A percentile compares a stretch with the other conserved stretches of the same genome.
These are phyloP conservation scores for Sindora glabra DNA, from an alignment of 306 rosid species.

Conservation along the genomic window DNA sequence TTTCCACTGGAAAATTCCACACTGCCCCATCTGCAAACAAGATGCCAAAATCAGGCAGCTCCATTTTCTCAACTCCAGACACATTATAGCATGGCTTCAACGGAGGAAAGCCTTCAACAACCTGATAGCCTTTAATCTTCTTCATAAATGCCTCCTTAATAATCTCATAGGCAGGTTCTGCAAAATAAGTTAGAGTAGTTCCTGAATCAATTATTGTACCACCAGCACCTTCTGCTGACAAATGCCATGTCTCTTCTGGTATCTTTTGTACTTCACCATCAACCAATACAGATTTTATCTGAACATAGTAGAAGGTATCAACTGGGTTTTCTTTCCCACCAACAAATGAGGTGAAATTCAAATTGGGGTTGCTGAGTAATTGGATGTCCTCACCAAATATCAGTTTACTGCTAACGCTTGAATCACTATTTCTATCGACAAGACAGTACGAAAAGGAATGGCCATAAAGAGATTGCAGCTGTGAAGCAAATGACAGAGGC, in stretches of 20 bases:
- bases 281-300: constrained; percentile 58
- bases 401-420: constrained; percentile 76
- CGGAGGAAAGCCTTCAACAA: constrained; percentile 52
- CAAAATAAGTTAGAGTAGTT: constrained; percentile 85
- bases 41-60: constrained; percentile 76
- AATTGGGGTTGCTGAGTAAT: constrained; percentile 45
- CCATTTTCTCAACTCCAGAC: constrained; percentile 60
- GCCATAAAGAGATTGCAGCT: constrained; percentile 88
- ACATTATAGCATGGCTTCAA: constrained; percentile 90
- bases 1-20: constrained; percentile 88
- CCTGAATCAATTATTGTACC: constrained; percentile 98
- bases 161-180: constrained; percentile 69
- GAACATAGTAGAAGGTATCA: constrained; percentile 87
- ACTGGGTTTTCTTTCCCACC: constrained; percentile 58
- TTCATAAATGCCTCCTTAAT: constrained; percentile 61
- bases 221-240: constrained; percentile 61
- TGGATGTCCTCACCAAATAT: constrained; percentile 78
- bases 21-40: constrained; percentile 71
- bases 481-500: constrained; percentile 87
- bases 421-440: constrained; percentile 73
- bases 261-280: constrained; percentile 61
- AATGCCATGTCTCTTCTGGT: constrained; percentile 66
- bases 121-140: constrained; percentile 48
- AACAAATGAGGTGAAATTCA: constrained; percentile 74
- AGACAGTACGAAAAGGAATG: constrained; percentile 91